These are phyloP conservation scores for Tanacetum coccineum DNA, from an alignment of 129 eudicot genomes.

Conservation along the genomic window DNA sequence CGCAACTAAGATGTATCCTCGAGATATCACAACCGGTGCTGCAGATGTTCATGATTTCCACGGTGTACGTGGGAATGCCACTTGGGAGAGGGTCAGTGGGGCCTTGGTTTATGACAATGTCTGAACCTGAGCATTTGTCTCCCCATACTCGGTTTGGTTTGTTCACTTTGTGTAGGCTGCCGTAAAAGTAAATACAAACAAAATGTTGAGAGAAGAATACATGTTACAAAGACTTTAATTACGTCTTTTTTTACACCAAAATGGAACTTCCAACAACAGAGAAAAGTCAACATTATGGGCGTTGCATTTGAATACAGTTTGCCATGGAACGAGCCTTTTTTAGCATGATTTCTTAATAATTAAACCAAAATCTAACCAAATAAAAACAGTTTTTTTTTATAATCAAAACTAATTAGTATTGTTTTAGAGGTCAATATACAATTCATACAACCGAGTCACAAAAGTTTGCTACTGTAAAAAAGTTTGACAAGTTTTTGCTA, in stretches of 20 bases:
- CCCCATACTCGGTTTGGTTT: slow-evolving; percentile 72
- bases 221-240: slow-evolving; percentile 3
- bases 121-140: slow-evolving; percentile 72
- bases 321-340: neutral
- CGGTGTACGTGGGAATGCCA: slow-evolving; percentile 88
- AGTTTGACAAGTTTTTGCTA: too few species aligned
- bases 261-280: slow-evolving; percentile 19
- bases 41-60: slow-evolving; percentile 59
- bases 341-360: neutral
- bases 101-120: slow-evolving; percentile 71
- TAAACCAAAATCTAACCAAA: too few species aligned
- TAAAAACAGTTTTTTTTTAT: too few species aligned
- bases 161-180: slow-evolving; percentile 5
- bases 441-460: too few species aligned
- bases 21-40: slow-evolving; percentile 40
- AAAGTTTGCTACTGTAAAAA: too few species aligned
- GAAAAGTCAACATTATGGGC: slow-evolving; percentile 29
- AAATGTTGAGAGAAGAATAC: neutral
- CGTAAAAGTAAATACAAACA: slow-evolving; percentile 13
- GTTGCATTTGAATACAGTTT: neutral
- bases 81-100: slow-evolving; percentile 67
- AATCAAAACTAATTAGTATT: too few species aligned
- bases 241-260: slow-evolving; percentile 13
- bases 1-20: slow-evolving; percentile 36
- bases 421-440: too few species aligned